Evolutionary conservation across 208 protist species (phyloP).

Genomic region (Entamoeba nuttalli): DNA sequence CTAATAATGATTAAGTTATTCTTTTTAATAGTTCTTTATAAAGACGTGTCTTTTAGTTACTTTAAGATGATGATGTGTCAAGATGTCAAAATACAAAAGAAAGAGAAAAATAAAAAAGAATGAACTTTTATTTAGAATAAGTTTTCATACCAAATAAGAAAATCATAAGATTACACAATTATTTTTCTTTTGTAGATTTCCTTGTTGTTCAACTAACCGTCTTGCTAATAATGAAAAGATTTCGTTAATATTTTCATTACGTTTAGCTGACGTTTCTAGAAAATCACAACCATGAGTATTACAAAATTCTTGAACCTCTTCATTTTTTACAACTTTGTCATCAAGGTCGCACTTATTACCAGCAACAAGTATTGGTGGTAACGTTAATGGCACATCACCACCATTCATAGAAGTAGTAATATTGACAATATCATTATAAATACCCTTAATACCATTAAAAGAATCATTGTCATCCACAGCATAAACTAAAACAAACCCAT

Average conservation of each 20-base stretch:
- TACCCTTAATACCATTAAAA: not conserved
- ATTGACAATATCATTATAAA: not conserved
- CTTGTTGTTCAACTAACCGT: too few species aligned
- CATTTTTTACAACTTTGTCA: not conserved
- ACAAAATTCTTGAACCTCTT: constrained; percentile 7
- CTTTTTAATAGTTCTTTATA: too few species aligned
- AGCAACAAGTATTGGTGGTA: constrained; percentile 20
- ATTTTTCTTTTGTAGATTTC: too few species aligned
- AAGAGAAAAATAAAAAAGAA: too few species aligned
- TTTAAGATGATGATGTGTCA: too few species aligned
- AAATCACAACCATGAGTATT: not conserved
- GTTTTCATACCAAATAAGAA: too few species aligned
- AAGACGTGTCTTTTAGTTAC: too few species aligned
- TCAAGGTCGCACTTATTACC: constrained; percentile 32
- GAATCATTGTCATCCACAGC: not conserved
- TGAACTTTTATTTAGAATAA: too few species aligned
- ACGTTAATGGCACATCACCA: too few species aligned
- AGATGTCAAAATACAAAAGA: too few species aligned
- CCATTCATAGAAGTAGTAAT: not conserved
- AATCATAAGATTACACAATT: too few species aligned
- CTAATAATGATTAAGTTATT: too few species aligned
- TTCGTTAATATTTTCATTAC: constrained; percentile 25
- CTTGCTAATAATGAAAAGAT: not conserved
- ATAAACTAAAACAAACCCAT: not conserved
- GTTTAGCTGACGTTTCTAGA: constrained; percentile 37